Evolutionary conservation across 768 basidiomycete genomes (phyloP), one percentile per base, ranked within the genome.

Genomic region (Leccinum uliginosum): DNA sequence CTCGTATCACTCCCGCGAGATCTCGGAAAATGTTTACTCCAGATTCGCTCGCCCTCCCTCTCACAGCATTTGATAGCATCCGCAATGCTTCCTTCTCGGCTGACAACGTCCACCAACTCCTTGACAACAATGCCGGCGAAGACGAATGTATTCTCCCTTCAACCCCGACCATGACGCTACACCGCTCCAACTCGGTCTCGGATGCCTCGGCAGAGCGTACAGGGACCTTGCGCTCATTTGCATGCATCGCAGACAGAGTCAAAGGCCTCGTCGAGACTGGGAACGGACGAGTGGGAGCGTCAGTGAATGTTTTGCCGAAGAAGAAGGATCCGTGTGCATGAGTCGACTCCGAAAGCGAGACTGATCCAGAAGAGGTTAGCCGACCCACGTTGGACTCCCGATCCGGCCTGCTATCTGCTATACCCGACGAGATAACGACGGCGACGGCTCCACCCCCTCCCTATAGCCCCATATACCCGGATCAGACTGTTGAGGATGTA

Each of bases 81-180:
- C 51, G 62, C 0, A 68, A 71, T 50, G 73, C 74, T 3, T 76
- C 77, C 1, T 57, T 68, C 1, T 77, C 76, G 8, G 71, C 69
- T 1, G 67, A 75, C 3, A 74, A 76, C 21, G 56, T 78, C 15
- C 57, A 54, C 0, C 48, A 55, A 6, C 53, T 63, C 23, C 50
- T 51, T 27, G 65, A 65, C n/a, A 54, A 55, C 2, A 21, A 60
- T 17, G 53, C 51, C 7, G 11, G 15, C 19, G 54, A 52, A 2
- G 53, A 55, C n/a, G 56, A 56, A 24, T 50, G 1, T 4, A 24
- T 27, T 21, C 21, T 59, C 34, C 62, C 63, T 14, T 52, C 43
- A 44, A 60, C 70, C 21, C 60, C 65, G 3, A 44, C 47, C 21
- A 15, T 60, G 44, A 64, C 62, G 4, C 27, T 67, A 10, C 60